Evolutionary conservation across 2,329 filamentous ascomycete species (phyloP).

Genomic region (Penicillium sp.): DNA sequence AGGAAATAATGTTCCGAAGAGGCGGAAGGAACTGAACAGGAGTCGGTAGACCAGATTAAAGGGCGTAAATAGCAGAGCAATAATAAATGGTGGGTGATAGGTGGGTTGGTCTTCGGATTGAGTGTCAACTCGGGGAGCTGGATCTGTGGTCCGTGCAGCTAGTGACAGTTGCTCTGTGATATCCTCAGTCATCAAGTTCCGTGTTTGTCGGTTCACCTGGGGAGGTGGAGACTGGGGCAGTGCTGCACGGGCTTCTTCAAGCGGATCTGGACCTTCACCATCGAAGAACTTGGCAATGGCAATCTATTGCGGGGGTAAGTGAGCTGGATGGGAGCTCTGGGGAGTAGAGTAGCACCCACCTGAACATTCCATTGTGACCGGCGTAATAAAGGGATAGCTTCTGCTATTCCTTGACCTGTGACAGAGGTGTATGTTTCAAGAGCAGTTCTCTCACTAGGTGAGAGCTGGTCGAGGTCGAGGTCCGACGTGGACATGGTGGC

Average conservation of each 20-base stretch:
- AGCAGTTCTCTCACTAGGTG: slow-evolving; percentile 73
- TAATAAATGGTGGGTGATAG: slow-evolving; percentile 70
- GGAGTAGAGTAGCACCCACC: slow-evolving; percentile 45
- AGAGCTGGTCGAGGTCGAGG: slow-evolving; percentile 64
- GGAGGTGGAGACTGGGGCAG: slow-evolving; percentile 61
- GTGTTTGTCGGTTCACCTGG: slow-evolving; percentile 62
- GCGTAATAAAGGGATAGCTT: slow-evolving; percentile 75
- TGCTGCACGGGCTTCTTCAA: slow-evolving; percentile 71
- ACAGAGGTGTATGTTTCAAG: slow-evolving; percentile 86
- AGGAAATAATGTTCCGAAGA: slow-evolving; percentile 74
- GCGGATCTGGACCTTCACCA: slow-evolving; percentile 79
- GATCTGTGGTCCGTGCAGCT: slow-evolving; percentile 54
- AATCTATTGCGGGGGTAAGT: slow-evolving; percentile 58
- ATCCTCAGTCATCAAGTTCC: slow-evolving; percentile 64
- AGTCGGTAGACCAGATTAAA: slow-evolving; percentile 75
- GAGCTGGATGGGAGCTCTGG: slow-evolving; percentile 5
- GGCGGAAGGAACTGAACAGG: slow-evolving; percentile 64
- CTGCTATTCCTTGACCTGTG: slow-evolving; percentile 75
- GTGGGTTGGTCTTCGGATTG: slow-evolving; percentile 65
- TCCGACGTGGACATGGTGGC: slow-evolving; percentile 49
- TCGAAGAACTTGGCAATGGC: slow-evolving; percentile 98
- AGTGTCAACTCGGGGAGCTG: slow-evolving; percentile 82
- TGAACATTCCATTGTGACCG: slow-evolving; percentile 96
- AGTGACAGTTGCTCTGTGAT: slow-evolving; percentile 33
- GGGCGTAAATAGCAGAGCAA: slow-evolving; percentile 77